Evolutionary conservation across 2,329 filamentous ascomycete genomes (phyloP).

Genomic region (Claviceps lovelessii): DNA sequence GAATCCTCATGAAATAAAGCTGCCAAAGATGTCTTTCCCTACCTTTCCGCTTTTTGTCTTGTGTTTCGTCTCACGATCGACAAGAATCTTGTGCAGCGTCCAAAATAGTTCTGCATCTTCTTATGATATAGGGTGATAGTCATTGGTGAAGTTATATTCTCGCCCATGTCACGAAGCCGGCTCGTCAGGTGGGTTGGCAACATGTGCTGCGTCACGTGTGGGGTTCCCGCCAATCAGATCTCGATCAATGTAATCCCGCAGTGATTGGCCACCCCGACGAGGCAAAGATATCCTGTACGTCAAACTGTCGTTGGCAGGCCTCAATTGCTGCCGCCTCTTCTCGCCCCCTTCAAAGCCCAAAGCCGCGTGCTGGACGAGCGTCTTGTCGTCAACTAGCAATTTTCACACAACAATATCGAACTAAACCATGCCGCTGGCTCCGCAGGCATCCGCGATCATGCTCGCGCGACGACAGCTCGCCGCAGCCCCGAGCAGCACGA

Average conservation of each 20-base stretch:
- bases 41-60: too few relatives aligned
- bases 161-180: too few relatives aligned
- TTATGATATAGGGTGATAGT: too few relatives aligned
- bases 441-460: conserved; percentile 19
- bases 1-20: too few relatives aligned
- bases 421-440: conserved; percentile 18
- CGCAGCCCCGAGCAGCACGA: conserved; percentile 11
- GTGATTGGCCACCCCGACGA: conserved; percentile 8
- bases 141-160: too few relatives aligned
- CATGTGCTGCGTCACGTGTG: not conserved
- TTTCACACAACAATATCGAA: not conserved
- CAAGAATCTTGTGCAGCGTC: too few relatives aligned
- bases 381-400: not conserved
- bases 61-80: too few relatives aligned
- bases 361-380: not conserved
- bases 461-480: conserved; percentile 23
- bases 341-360: conserved; percentile 2
- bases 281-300: conserved; percentile 2
- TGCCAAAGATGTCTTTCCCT: too few relatives aligned
- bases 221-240: conserved; percentile 20
- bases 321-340: conserved; percentile 13
- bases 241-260: conserved; percentile 27
- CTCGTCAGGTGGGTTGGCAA: too few relatives aligned
- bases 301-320: conserved; percentile 2
- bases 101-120: too few relatives aligned